Base-by-base conservation (phyloP, 2,329 filamentous ascomycete genomes). In the Trichoderma semiorbis region DNA sequence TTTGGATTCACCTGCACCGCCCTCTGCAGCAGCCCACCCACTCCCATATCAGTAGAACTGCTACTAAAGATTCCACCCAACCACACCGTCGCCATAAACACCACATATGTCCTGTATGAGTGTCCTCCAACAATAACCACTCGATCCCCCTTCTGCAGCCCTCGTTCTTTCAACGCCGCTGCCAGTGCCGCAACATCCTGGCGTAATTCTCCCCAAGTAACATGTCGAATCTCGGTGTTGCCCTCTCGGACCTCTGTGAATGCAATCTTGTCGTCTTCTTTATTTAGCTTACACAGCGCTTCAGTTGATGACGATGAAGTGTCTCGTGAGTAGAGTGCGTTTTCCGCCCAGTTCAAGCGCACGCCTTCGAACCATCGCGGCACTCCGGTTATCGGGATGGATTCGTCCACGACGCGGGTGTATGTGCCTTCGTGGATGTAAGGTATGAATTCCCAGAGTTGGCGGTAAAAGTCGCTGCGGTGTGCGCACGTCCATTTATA, bases 1-100 rank as follows among this genome's bases (percentile, higher is more conserved):
- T 89, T 91, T 5, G 94, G 93, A 75, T 90, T 86, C 72, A 96
- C 90, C 83, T 96, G 93, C 63, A 90, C 81, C 30, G 93, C 84
- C 39, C 93, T 85, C 80, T 96, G 92, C 75, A 97, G 76, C 21
- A 97, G 87, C 0, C 93, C 93, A 74, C 91, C 90, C 16, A 91
- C 90, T 0, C 93, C 93, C 91, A 96, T 96, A 80, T 97, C 93
- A 0, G 93, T 95, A 8, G 90, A 93, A 68, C 88, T 91, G 62
- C 89, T 92, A 75, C 89, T 92, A 78, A 96, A 96, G 1, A 97
- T 79, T 0, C 86, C 93, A 0, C 94, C 94, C 1, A 96, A 77
- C 79, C 91, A 90, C 1, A 87, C 88, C 0, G 89, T 86, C 0
- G 92, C 93, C 72, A 93, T 83, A 77, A 93, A 92, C 1, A 94